Base-by-base conservation (phyloP, 1,139 yeast species). In the Schizosaccharomyces versatilis region DNA sequence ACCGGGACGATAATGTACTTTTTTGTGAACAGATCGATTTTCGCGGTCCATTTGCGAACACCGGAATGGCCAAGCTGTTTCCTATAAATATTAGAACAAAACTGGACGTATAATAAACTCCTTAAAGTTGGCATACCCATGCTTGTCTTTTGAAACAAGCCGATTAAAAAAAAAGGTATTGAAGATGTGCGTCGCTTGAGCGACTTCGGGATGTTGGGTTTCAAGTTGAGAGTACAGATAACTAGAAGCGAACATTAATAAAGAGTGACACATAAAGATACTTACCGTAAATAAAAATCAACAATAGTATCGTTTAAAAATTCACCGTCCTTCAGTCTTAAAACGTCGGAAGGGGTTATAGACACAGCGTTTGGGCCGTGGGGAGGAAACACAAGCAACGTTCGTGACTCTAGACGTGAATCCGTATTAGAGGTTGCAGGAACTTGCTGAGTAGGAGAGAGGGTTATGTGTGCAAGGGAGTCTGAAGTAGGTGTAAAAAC, bases 161-260 rank as follows among this genome's bases (percentile, higher is more conserved):
- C 80, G 80, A 1, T 83, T 76, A 68, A 76, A 90, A 66, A 93
- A 88, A 64, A 84, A 93, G 0, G 96, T 82, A 63, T 85, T 84
- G 66, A 90, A 77, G 1, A 86, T 73, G 63, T 80, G 77, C 1
- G 81, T 74, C n/a, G 69, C 66, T 6, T 66, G 62, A 10, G 64
- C 63, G 15, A 49, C 32, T 41, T 44, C 38, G 38, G 56, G 56
- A 36, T 39, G 3, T 44, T 44, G 14, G 42, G 19, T 38, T 44
- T 44, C 38, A 19, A 44, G 14, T 44, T 44, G 19, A 47, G 42
- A 54, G 42, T 19, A 39, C 12, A 53, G 39, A 58, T 49, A n/a
- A 56, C 56, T 7, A 59, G 58, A 15, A 53, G 38, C 7, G 42
- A 12, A 5, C 17, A 14, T 24, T 44, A 8, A 59, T 56, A 36